These are phyloP conservation scores for Orbilia javanica DNA, from an alignment of 2,329 filamentous ascomycete genomes.

Conservation along the genomic window DNA sequence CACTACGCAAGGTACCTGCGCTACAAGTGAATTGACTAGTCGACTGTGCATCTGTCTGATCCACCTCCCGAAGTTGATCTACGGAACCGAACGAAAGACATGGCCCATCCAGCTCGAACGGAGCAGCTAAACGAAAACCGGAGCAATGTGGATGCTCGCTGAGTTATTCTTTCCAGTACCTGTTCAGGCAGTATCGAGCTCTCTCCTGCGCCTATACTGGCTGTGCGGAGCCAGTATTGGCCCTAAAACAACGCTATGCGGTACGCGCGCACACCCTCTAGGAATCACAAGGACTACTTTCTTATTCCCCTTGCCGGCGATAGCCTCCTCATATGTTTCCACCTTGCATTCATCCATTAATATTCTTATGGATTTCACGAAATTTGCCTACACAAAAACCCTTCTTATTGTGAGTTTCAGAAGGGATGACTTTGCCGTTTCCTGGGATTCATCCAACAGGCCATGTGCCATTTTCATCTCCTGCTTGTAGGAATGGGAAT, in stretches of 20 bases:
- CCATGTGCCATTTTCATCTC: constrained; percentile 34
- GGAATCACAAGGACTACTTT: not conserved
- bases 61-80: not conserved
- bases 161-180: not conserved
- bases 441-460: not conserved
- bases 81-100: constrained; percentile 11
- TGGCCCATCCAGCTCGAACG: not conserved
- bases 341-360: constrained; percentile 4
- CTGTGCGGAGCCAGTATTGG: constrained; percentile 22
- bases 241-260: constrained; percentile 22
- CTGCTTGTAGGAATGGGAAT: constrained; percentile 18
- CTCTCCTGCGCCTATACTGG: constrained; percentile 29
- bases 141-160: constrained; percentile 6
- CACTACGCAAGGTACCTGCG: constrained; percentile 22
- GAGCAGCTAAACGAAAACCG: constrained; percentile 36
- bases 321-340: not conserved
- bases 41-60: not conserved
- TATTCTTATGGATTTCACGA: not conserved
- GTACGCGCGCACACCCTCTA: constrained; percentile 13
- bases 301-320: not conserved
- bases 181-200: constrained; percentile 24
- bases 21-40: not conserved
- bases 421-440: constrained; percentile 2
- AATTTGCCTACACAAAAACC: constrained; percentile 4
- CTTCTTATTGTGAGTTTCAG: constrained; percentile 31